Percentiles rank a stretch among this genome's conserved stretches.
phyloP scores from a whole-genome alignment of 1,139 yeast genomes.

The Blastobotrys serpentis region DNA sequence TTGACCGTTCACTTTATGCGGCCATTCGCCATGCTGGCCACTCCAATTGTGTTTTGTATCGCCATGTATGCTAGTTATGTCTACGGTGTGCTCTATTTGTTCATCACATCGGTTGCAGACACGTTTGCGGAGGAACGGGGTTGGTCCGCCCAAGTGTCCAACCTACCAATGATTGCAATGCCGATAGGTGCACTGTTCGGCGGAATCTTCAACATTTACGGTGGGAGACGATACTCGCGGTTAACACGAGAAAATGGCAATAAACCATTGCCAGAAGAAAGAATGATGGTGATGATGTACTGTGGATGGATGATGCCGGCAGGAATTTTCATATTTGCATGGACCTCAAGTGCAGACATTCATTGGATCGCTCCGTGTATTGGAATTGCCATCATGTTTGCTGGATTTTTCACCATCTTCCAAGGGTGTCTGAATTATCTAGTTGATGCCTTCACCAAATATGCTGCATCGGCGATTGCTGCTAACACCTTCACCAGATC shows the following conservation, averaged over 20 bases:
- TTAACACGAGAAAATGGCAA: conserved; percentile 41
- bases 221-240: conserved; percentile 38
- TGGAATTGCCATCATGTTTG: conserved; percentile 62
- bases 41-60: conserved; percentile 46
- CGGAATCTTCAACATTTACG: conserved; percentile 43
- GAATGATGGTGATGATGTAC: conserved; percentile 53
- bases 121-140: conserved; percentile 38
- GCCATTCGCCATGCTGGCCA: conserved; percentile 46
- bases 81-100: conserved; percentile 47
- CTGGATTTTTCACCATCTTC: conserved; percentile 61
- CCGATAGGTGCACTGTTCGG: conserved; percentile 60
- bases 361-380: conserved; percentile 77
- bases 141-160: conserved; percentile 47
- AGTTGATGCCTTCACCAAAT: conserved; percentile 59
- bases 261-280: conserved; percentile 55
- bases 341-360: conserved; percentile 56
- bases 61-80: conserved; percentile 48
- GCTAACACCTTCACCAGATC: conserved; percentile 73
- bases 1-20: conserved; percentile 42
- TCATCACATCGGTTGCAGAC: conserved; percentile 42
- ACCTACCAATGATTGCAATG: conserved; percentile 56
- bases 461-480: conserved; percentile 79
- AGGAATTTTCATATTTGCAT: conserved; percentile 73
- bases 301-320: conserved; percentile 54
- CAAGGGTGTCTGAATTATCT: conserved; percentile 59